Conservation (phyloP, 2,329 filamentous ascomycete genomes). For the Sordariomycetes sp. region DNA sequence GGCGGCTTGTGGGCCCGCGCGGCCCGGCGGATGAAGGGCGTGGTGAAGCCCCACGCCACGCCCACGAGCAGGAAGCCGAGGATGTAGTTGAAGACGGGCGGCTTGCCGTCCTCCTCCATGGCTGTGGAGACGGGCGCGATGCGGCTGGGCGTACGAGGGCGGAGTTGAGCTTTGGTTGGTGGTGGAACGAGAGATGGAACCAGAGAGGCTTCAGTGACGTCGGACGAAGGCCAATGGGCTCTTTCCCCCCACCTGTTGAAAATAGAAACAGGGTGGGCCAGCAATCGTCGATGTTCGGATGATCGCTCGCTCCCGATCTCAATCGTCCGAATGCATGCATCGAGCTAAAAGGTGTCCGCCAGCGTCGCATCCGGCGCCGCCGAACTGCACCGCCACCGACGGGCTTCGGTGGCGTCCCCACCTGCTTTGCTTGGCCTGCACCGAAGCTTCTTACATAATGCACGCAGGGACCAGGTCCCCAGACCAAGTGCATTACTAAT, state of each 20-base stretch:
- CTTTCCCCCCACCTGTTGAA: background rate
- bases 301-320: background rate
- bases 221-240: background rate
- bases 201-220: background rate
- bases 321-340: background rate
- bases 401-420: background rate
- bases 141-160: background rate
- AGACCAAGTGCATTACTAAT: no score
- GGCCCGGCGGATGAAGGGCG: constrained; percentile 81
- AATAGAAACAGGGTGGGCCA: background rate
- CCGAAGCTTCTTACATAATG: background rate
- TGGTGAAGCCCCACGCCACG: constrained; percentile 86
- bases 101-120: constrained; percentile 15
- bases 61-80: constrained; percentile 85
- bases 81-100: constrained; percentile 66
- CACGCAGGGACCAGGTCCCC: background rate
- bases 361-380: background rate
- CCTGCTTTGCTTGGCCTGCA: background rate
- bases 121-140: background rate
- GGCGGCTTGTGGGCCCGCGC: constrained; percentile 64
- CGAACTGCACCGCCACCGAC: background rate
- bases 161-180: background rate
- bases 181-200: background rate
- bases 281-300: background rate
- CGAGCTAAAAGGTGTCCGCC: background rate